Percentiles rank a stretch among this genome's conserved stretches.
These are phyloP conservation scores for Hypsizygus marmoreus DNA, from an alignment of 768 basidiomycete genomes.

Conservation along the genomic window DNA sequence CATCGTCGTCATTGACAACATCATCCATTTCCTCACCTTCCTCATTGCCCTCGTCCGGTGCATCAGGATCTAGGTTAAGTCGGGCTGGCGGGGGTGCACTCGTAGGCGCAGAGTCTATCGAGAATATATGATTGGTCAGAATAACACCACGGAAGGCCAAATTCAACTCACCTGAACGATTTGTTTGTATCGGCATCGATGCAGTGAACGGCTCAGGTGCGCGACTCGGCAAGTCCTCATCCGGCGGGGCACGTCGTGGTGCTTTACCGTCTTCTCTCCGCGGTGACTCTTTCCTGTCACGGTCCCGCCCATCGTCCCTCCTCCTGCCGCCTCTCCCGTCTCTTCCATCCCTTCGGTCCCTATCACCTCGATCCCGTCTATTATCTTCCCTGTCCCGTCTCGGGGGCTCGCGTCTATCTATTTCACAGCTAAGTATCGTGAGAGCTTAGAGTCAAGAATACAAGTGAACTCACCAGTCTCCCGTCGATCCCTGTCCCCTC, in stretches of 20 bases:
- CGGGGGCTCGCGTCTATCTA: slow-evolving; percentile 44
- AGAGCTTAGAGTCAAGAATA: background rate
- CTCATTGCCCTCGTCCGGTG: slow-evolving; percentile 35
- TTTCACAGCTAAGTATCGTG: background rate
- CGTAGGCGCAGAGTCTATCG: slow-evolving; percentile 6
- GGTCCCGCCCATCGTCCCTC: slow-evolving; percentile 23
- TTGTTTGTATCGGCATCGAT: slow-evolving; percentile 11
- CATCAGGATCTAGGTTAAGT: slow-evolving; percentile 43
- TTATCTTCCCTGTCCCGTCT: slow-evolving; percentile 40
- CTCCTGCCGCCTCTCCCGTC: slow-evolving; percentile 33
- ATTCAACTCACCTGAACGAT: slow-evolving; percentile 9
- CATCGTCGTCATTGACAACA: slow-evolving; percentile 66
- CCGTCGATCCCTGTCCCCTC: slow-evolving; percentile 43
- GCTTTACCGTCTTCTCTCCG: slow-evolving; percentile 17
- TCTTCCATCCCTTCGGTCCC: slow-evolving; percentile 34
- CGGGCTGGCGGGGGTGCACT: slow-evolving; percentile 16
- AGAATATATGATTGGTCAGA: background rate
- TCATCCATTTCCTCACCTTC: slow-evolving; percentile 56
- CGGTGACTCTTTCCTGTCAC: slow-evolving; percentile 23
- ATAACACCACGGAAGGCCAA: too few species aligned
- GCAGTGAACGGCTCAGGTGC: slow-evolving; percentile 14
- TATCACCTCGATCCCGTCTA: slow-evolving; percentile 40
- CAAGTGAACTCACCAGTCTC: slow-evolving; percentile 21
- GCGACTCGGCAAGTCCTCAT: slow-evolving; percentile 8
- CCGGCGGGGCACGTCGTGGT: slow-evolving; percentile 10